These are phyloP conservation scores for Candida namnaoensis DNA, from an alignment of 805 yeast species.

Conservation along the genomic window DNA sequence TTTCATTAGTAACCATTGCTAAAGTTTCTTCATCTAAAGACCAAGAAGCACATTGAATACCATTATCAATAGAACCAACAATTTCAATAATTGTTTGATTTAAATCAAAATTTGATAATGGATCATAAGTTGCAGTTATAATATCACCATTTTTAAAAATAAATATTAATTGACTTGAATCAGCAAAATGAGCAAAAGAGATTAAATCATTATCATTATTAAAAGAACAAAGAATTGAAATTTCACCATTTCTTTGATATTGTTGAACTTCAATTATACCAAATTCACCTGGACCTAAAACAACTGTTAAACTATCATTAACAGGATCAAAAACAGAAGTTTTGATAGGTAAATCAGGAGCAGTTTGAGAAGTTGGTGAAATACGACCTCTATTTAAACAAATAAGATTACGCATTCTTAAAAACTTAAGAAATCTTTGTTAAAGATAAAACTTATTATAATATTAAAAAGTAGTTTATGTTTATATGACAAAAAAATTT, in stretches of 20 bases:
- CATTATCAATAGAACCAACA: conserved; percentile 78
- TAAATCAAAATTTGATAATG: conserved; percentile 28
- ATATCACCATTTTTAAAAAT: conserved; percentile 75
- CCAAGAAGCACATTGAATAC: conserved; percentile 72
- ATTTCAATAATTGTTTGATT: conserved; percentile 54
- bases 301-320: conserved; percentile 64
- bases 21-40: conserved; percentile 87
- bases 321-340: conserved; percentile 63
- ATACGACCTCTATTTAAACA: conserved; percentile 48
- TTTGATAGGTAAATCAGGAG: conserved; percentile 53
- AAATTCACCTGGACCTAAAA: conserved; percentile 45
- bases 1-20: conserved; percentile 54
- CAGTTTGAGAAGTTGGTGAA: conserved; percentile 42
- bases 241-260: conserved; percentile 55
- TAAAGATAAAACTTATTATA: too few relatives aligned
- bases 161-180: conserved; percentile 54
- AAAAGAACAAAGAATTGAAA: conserved; percentile 51
- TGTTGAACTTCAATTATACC: conserved; percentile 70
- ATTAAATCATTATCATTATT: conserved; percentile 39
- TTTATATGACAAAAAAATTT: too few relatives aligned
- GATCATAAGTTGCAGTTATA: conserved; percentile 52
- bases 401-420: conserved; percentile 39
- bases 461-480: too few relatives aligned
- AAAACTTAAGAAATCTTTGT: too few relatives aligned
- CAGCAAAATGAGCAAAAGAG: conserved; percentile 62